Percentiles rank a stretch among this genome's conserved stretches.
These are phyloP conservation scores for Talaromyces marneffei DNA, from an alignment of 2,329 filamentous ascomycete genomes.

Conservation along the genomic window DNA sequence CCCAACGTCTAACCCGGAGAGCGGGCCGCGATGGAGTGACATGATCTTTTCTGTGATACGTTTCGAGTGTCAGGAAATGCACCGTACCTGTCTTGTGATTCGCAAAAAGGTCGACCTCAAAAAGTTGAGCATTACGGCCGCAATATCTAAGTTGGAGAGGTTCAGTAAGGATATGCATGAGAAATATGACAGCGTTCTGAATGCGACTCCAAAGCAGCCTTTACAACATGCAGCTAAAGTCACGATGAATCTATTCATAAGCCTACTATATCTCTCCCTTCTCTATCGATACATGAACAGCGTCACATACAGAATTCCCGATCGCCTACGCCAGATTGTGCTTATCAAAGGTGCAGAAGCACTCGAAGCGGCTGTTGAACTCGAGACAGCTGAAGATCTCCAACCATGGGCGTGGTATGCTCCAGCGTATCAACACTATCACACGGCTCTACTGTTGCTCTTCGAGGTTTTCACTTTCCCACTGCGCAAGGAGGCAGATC, in stretches of 20 bases:
- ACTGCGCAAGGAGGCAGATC: conserved; percentile 51
- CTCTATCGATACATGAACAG: conserved; percentile 61
- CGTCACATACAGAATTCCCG: conserved; percentile 30
- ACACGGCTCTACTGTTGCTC: conserved; percentile 62
- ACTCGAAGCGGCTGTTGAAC: conserved; percentile 50
- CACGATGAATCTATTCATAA: conserved; percentile 59
- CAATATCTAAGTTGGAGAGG: conserved; percentile 62
- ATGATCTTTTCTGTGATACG: conserved; percentile 62
- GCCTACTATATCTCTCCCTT: conserved; percentile 60
- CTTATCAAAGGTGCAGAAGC: conserved; percentile 54
- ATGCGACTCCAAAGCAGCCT: conserved; percentile 47
- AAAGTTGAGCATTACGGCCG: conserved; percentile 56
- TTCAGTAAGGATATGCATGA: conserved; percentile 60
- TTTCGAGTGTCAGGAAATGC: conserved; percentile 69
- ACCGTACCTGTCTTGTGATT: conserved; percentile 63
- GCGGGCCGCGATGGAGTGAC: conserved; percentile 56
- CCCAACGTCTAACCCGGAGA: conserved; percentile 35
- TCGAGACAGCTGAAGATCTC: conserved; percentile 50
- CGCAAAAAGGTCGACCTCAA: conserved; percentile 59
- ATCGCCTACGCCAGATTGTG: conserved; percentile 58
- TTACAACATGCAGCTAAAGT: conserved; percentile 59
- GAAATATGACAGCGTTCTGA: conserved; percentile 59
- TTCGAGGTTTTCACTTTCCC: conserved; percentile 60
- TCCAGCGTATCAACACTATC: conserved; percentile 67
- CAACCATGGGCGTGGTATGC: conserved; percentile 63